A percentile compares a stretch with the other conserved stretches of the same genome.
These are phyloP conservation scores for Botrytis pseudocinerea DNA, from an alignment of 2,329 filamentous ascomycete genomes.

Conservation along the genomic window DNA sequence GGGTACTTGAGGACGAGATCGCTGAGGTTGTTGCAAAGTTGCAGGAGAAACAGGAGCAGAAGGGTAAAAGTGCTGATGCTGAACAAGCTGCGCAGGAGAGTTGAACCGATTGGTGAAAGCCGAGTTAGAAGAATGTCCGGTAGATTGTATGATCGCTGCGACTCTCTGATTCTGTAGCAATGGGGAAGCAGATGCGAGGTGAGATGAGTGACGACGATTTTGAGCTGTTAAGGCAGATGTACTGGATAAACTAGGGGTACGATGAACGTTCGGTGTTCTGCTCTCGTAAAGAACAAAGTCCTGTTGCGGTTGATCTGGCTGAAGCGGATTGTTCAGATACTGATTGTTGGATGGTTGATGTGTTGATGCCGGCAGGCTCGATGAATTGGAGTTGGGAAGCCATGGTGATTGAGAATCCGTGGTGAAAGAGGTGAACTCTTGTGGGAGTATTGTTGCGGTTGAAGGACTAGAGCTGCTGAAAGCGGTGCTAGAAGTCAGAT, in stretches of 20 bases:
- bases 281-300: constrained; percentile 68
- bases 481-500: constrained; percentile 68
- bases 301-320: constrained; percentile 27
- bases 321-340: constrained; percentile 1
- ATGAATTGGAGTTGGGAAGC: constrained; percentile 66
- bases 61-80: constrained; percentile 64
- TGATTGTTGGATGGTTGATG: constrained; percentile 48
- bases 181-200: constrained; percentile 51
- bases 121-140: constrained; percentile 56
- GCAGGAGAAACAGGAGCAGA: constrained; percentile 62
- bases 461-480: constrained; percentile 56
- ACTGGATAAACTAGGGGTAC: constrained; percentile 42
- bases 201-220: constrained; percentile 54
- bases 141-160: constrained; percentile 59
- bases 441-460: constrained; percentile 61
- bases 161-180: constrained; percentile 59
- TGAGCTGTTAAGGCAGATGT: constrained; percentile 43
- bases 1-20: constrained; percentile 67
- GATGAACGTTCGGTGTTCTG: constrained; percentile 38
- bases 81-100: constrained; percentile 48
- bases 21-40: constrained; percentile 56
- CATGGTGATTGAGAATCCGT: constrained; percentile 80
- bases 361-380: constrained; percentile 64
- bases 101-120: constrained; percentile 61
- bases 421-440: constrained; percentile 75